These are phyloP conservation scores for Xylaria acuta DNA, from an alignment of 495 filamentous ascomycete genomes.

Conservation along the genomic window DNA sequence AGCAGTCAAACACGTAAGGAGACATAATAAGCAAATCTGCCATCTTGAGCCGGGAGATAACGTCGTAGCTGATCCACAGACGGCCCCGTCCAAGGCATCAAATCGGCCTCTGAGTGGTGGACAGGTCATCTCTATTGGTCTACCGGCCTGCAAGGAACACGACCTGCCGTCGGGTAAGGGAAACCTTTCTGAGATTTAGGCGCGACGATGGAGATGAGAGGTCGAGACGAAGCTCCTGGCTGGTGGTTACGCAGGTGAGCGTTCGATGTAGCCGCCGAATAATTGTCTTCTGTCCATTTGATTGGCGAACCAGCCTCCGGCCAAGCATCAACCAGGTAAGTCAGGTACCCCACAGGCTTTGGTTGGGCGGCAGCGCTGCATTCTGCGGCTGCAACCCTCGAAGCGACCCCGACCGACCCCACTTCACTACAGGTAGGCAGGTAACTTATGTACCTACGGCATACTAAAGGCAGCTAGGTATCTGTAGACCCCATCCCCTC, in stretches of 20 bases:
- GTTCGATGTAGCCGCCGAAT: slow-evolving; percentile 40
- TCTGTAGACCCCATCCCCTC: neutral
- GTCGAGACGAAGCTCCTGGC: slow-evolving; percentile 33
- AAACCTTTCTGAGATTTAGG: slow-evolving; percentile 28
- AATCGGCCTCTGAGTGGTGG: slow-evolving; percentile 30
- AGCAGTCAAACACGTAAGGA: slow-evolving; percentile 8
- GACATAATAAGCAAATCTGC: neutral
- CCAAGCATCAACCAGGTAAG: slow-evolving; percentile 1
- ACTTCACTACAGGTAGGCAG: neutral
- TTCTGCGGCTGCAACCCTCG: slow-evolving; percentile 38
- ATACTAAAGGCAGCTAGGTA: too few relatives aligned
- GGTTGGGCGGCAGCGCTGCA: slow-evolving; percentile 38
- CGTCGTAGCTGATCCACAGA: slow-evolving; percentile 15
- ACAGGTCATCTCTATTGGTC: slow-evolving; percentile 1
- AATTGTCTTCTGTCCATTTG: neutral
- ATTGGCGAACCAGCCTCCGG: slow-evolving; percentile 12
- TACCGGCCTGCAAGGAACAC: slow-evolving; percentile 15
- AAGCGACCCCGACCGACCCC: neutral
- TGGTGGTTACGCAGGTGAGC: slow-evolving; percentile 35
- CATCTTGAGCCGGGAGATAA: slow-evolving; percentile 15
- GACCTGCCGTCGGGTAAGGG: slow-evolving; percentile 27
- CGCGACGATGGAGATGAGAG: slow-evolving; percentile 37
- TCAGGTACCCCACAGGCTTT: slow-evolving; percentile 27
- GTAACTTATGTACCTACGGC: too few relatives aligned
- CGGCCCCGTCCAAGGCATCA: slow-evolving; percentile 15